Conservation (phyloP, 495 filamentous ascomycete genomes). For the Penicillium angulare region DNA sequence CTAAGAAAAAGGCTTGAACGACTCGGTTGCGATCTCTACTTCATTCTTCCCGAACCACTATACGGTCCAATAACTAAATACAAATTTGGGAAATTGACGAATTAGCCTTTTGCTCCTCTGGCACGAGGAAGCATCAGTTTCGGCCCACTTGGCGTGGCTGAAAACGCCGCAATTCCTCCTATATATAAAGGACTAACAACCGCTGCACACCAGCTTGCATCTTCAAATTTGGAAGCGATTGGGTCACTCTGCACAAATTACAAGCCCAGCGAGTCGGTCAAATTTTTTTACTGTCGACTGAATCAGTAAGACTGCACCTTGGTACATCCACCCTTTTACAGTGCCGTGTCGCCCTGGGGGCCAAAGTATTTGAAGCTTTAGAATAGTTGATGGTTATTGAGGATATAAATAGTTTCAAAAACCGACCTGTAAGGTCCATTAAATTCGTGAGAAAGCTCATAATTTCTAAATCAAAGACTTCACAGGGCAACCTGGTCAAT, state of each 20-base stretch:
- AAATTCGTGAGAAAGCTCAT: not conserved
- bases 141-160: too few species aligned
- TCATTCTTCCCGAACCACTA: too few species aligned
- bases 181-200: too few species aligned
- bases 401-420: not conserved
- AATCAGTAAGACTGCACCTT: not conserved
- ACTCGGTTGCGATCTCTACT: not conserved
- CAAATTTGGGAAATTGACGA: too few species aligned
- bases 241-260: too few species aligned
- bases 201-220: too few species aligned
- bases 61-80: too few species aligned
- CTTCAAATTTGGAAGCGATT: too few species aligned
- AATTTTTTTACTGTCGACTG: not conserved
- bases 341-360: not conserved
- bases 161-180: too few species aligned
- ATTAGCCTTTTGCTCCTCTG: too few species aligned
- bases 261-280: too few species aligned
- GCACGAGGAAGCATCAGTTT: too few species aligned
- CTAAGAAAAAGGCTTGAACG: conserved; percentile 37
- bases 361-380: not conserved
- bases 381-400: not conserved
- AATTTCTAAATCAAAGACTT: not conserved
- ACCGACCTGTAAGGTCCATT: not conserved
- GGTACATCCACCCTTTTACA: not conserved
- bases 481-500: conserved; percentile 36